Percentiles rank a stretch among this genome's conserved stretches.
These are phyloP conservation scores for Calonectria leucothoes DNA, from an alignment of 2,329 filamentous ascomycete genomes.

Conservation along the genomic window DNA sequence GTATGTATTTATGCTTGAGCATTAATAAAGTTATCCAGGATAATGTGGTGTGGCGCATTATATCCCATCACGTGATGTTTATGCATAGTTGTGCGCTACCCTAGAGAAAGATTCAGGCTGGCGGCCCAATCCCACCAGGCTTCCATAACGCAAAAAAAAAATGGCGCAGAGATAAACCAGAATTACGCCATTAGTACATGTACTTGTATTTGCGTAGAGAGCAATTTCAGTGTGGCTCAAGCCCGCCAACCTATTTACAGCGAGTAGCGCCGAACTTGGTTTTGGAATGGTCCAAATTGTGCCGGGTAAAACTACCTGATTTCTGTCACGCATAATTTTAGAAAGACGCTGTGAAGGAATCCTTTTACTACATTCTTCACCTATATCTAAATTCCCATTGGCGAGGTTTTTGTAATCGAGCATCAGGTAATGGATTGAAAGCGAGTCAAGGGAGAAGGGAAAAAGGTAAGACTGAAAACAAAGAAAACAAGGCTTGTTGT, in stretches of 20 bases:
- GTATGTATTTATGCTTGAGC: not conserved
- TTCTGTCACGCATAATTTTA: too few relatives aligned
- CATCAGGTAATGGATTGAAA: not conserved
- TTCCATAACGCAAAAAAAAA: not conserved
- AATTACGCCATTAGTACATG: not conserved
- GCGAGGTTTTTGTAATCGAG: too few relatives aligned
- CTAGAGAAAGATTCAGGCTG: not conserved
- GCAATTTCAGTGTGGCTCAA: not conserved
- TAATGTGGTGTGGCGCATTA: not conserved
- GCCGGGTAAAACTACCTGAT: not conserved
- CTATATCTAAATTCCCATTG: too few relatives aligned
- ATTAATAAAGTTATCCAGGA: not conserved
- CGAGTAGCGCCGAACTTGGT: not conserved
- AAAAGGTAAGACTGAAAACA: too few relatives aligned
- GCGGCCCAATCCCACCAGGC: not conserved
- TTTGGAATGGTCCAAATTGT: not conserved
- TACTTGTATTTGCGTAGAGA: not conserved
- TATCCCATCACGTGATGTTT: too few relatives aligned
- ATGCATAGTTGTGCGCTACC: not conserved
- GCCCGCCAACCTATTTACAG: not conserved
- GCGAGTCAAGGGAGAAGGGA: not conserved
- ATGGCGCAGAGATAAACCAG: not conserved
- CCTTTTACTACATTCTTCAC: too few relatives aligned
- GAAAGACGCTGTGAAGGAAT: too few relatives aligned
- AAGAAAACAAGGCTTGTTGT: too few relatives aligned